Percentiles rank a stretch among this genome's conserved stretches.
phyloP scores from a whole-genome alignment of 2,329 filamentous ascomycete genomes.

The Botrytis deweyae region DNA sequence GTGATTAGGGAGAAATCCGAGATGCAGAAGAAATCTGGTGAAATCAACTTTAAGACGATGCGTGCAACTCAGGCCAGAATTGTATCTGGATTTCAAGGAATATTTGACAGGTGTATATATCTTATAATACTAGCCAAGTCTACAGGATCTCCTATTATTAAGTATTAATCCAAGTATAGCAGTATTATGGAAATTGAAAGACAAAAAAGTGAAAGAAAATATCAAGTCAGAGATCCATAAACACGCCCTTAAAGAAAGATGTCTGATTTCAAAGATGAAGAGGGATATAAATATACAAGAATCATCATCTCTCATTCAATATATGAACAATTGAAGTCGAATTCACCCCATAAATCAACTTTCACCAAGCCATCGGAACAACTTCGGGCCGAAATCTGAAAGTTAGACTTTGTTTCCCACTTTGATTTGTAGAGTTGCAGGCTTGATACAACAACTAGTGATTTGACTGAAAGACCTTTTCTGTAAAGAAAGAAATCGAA shows the following conservation, averaged over 20 bases:
- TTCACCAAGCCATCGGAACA: neutral
- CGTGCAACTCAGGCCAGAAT: neutral
- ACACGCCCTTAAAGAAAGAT: rapidly evolving
- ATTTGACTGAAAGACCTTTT: neutral
- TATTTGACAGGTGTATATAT: neutral
- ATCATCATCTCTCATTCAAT: neutral
- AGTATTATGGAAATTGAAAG: neutral
- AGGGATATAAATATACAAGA: neutral
- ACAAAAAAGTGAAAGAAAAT: neutral
- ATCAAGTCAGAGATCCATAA: neutral
- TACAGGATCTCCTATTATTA: neutral
- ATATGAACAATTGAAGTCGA: neutral
- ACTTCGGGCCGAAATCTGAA: neutral
- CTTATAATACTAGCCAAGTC: neutral
- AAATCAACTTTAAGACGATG: neutral
- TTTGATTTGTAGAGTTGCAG: neutral
- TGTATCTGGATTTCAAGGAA: neutral
- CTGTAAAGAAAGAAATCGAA: neutral
- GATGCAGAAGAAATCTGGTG: neutral
- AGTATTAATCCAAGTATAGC: neutral
- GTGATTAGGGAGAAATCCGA: no score
- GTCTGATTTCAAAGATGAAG: neutral
- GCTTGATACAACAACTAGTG: neutral
- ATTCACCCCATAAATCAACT: neutral
- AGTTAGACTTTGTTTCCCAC: neutral